Conservation (phyloP, 345 rosid species). For the Alliaria petiolata region DNA sequence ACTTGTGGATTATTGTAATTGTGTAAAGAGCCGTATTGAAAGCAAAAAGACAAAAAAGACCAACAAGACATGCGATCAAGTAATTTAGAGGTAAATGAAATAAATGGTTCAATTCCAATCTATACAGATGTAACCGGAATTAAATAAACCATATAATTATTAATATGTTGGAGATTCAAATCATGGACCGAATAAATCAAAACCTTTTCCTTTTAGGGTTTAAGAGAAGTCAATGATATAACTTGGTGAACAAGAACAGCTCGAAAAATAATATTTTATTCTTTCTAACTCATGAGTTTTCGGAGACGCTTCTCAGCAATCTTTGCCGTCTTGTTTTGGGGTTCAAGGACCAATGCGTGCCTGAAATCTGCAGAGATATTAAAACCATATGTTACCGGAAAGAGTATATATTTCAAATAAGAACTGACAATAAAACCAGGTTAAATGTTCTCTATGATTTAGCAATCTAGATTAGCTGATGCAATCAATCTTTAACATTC, state of each 20-base stretch:
- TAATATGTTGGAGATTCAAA: not conserved
- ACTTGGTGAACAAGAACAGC: constrained; percentile 7
- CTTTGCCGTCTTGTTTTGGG: constrained; percentile 76
- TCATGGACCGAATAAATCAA: not conserved
- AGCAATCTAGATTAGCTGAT: not conserved
- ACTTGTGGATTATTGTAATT: not conserved
- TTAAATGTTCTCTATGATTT: not conserved
- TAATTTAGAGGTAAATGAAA: not conserved
- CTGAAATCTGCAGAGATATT: constrained; percentile 60
- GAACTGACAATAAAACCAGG: not conserved
- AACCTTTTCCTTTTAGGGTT: constrained; percentile 1
- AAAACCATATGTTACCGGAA: not conserved
- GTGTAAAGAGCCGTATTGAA: not conserved
- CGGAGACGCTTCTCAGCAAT: constrained; percentile 62
- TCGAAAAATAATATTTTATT: not conserved
- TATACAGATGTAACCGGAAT: constrained; percentile 11
- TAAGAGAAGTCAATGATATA: not conserved
- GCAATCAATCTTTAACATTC: not conserved
- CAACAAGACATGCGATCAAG: not conserved
- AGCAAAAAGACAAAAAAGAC: not conserved
- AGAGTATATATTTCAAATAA: not conserved
- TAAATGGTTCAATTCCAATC: not conserved
- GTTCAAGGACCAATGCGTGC: constrained; percentile 86
- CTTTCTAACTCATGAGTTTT: constrained; percentile 42
- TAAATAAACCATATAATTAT: not conserved